These are phyloP conservation scores for Aspergillus sp. DNA, from an alignment of 2,329 filamentous ascomycete genomes.

Conservation along the genomic window DNA sequence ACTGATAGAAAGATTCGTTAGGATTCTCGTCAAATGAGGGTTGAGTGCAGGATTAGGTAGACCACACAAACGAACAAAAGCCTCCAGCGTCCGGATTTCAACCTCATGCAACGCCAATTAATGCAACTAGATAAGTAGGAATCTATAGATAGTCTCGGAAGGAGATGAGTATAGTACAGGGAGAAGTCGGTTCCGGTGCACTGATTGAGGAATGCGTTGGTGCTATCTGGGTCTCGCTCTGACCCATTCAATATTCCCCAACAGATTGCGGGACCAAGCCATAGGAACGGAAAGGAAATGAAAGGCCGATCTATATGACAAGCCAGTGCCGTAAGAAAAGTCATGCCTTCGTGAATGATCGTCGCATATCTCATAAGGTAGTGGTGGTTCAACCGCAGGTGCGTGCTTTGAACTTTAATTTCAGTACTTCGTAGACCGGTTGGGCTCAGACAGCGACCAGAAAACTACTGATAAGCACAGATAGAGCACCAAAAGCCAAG, in stretches of 20 bases:
- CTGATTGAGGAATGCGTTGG: background rate
- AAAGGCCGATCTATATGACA: slow-evolving; percentile 10
- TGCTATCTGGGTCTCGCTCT: background rate
- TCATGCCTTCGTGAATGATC: slow-evolving; percentile 11
- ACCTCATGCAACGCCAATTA: background rate
- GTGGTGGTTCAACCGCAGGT: background rate
- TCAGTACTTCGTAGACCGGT: background rate
- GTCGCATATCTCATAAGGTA: slow-evolving; percentile 13
- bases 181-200: background rate
- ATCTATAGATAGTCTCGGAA: background rate
- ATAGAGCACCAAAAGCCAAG: slow-evolving; percentile 20
- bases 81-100: background rate
- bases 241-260: background rate
- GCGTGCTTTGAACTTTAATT: background rate
- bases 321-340: slow-evolving; percentile 9
- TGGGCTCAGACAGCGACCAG: slow-evolving; percentile 22
- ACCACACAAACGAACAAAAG: background rate
- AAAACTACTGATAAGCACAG: slow-evolving; percentile 22
- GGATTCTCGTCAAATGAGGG: background rate
- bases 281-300: background rate
- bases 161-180: slow-evolving; percentile 5
- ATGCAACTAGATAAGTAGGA: slow-evolving; percentile 1
- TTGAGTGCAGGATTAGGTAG: background rate
- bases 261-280: background rate
- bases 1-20: background rate